These are phyloP conservation scores for Sanghuangporus sanghuang DNA, from an alignment of 1,284 basidiomycete species.

Conservation along the genomic window DNA sequence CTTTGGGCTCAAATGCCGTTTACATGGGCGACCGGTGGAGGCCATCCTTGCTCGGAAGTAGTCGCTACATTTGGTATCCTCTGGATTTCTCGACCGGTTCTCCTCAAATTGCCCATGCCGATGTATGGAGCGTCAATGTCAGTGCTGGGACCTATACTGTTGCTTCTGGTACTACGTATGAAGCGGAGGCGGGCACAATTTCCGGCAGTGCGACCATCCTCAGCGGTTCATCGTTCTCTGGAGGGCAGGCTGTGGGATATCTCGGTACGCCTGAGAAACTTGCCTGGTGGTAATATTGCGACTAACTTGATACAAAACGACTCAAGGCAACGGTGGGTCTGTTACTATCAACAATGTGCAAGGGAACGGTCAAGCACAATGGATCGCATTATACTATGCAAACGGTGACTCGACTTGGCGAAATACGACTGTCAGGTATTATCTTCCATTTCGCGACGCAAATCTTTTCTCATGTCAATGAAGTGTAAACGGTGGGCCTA, in stretches of 20 bases:
- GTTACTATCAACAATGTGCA: conserved; percentile 54
- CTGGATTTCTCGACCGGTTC: conserved; percentile 47
- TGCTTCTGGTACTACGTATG: conserved; percentile 48
- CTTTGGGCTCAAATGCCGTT: conserved; percentile 44
- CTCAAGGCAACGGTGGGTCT: conserved; percentile 50
- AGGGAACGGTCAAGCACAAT: conserved; percentile 48
- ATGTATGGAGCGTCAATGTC: conserved; percentile 53
- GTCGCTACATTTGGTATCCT: conserved; percentile 59
- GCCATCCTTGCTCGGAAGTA: conserved; percentile 48
- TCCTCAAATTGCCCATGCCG: conserved; percentile 49
- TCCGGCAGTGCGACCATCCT: conserved; percentile 43
- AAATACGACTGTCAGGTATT: conserved; percentile 52
- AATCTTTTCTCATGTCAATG: background rate
- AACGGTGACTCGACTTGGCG: conserved; percentile 55
- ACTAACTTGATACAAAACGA: background rate
- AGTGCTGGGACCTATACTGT: conserved; percentile 46
- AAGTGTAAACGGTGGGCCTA: conserved; percentile 54
- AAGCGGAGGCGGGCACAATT: conserved; percentile 50
- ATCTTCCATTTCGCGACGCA: background rate
- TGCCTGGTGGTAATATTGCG: background rate
- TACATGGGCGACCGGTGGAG: conserved; percentile 68
- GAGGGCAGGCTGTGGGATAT: conserved; percentile 49
- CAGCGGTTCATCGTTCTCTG: conserved; percentile 44
- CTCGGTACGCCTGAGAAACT: conserved; percentile 34
- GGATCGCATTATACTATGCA: conserved; percentile 55